These are phyloP conservation scores for Rhizoctonia solani DNA, from an alignment of 1,284 basidiomycete genomes.

Conservation along the genomic window DNA sequence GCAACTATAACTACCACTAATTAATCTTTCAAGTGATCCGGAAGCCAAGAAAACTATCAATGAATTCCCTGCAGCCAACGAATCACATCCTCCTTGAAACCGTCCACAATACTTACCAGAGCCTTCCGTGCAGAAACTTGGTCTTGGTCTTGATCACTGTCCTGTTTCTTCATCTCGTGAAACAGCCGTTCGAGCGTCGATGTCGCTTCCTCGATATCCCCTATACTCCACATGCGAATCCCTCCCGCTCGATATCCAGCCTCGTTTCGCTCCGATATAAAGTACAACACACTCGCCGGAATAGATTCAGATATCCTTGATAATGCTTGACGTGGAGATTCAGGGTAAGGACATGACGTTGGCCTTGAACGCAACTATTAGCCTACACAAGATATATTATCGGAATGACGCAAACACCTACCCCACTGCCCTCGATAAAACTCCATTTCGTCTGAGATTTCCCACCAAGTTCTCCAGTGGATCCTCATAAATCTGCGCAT, in stretches of 20 bases:
- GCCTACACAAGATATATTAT: neutral
- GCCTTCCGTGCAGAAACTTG: neutral
- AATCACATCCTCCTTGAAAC: constrained; percentile 8
- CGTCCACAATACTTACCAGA: constrained; percentile 28
- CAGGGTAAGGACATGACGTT: constrained; percentile 1
- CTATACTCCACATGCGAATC: constrained; percentile 26
- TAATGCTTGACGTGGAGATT: constrained; percentile 22
- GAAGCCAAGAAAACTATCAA: neutral
- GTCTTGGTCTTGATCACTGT: constrained; percentile 11
- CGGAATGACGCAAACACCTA: neutral
- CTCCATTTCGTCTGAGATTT: constrained; percentile 12
- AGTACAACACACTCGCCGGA: constrained; percentile 19
- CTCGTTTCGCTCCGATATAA: constrained; percentile 12
- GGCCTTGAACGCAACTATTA: neutral
- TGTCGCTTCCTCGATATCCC: constrained; percentile 16
- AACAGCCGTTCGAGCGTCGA: constrained; percentile 20
- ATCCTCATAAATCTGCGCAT: constrained; percentile 16
- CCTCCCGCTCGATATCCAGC: constrained; percentile 29
- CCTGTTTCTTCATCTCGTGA: constrained; percentile 7
- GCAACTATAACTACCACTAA: too few relatives aligned
- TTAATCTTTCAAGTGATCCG: neutral
- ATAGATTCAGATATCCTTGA: constrained; percentile 17
- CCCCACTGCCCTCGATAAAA: constrained; percentile 20
- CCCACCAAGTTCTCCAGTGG: constrained; percentile 26
- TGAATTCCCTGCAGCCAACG: neutral